Evolutionary conservation across 2,329 filamentous ascomycete genomes (phyloP).

Genomic region (Sporothrix brasiliensis): DNA sequence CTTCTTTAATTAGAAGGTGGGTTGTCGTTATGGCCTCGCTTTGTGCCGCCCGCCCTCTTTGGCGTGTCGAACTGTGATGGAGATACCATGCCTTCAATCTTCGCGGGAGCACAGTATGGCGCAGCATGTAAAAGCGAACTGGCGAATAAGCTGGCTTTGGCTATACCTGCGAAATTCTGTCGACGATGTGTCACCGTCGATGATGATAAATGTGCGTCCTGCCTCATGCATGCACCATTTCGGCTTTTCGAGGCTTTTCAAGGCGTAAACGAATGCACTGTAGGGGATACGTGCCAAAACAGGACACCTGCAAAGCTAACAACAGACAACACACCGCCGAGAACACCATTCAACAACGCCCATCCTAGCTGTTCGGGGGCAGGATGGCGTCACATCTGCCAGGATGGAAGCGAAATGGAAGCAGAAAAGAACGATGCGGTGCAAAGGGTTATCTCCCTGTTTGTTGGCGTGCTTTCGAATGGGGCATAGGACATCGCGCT

Average conservation of each 20-base stretch:
- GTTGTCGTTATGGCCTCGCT: not conserved
- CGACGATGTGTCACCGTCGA: not conserved
- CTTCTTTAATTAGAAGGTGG: constrained; percentile 5
- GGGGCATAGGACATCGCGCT: constrained; percentile 23
- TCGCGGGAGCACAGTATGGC: not conserved
- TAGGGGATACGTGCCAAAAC: not conserved
- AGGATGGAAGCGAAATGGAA: constrained; percentile 28
- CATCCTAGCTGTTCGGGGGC: not conserved
- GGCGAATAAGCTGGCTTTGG: not conserved
- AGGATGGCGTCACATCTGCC: constrained; percentile 24
- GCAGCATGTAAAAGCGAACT: not conserved
- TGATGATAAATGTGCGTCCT: not conserved
- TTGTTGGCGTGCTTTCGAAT: constrained; percentile 13
- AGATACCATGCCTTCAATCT: not conserved
- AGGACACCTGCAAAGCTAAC: not conserved
- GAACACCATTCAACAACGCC: not conserved
- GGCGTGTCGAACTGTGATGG: not conserved
- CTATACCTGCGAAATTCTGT: not conserved
- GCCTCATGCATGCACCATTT: not conserved
- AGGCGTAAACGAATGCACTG: constrained; percentile 7
- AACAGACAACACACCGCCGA: constrained; percentile 7
- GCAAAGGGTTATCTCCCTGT: constrained; percentile 19
- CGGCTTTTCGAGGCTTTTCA: constrained; percentile 17
- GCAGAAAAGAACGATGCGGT: constrained; percentile 29
- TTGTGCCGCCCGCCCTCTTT: not conserved